These are phyloP conservation scores for Ophiostoma ulmi DNA, from an alignment of 2,329 filamentous ascomycete genomes.

Conservation along the genomic window DNA sequence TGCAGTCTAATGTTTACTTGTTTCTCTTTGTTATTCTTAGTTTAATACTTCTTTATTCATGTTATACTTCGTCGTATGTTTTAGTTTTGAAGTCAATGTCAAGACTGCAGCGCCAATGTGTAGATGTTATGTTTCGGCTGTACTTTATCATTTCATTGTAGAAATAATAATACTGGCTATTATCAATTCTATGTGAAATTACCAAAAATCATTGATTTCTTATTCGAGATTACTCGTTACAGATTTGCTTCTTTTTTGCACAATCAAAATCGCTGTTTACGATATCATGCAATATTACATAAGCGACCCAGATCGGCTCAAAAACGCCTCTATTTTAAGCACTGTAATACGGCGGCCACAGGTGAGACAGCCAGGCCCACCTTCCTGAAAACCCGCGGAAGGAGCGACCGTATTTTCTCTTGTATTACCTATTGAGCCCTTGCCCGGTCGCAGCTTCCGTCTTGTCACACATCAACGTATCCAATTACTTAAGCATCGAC, in stretches of 20 bases:
- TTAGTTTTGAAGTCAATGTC: not conserved
- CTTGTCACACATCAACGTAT: not conserved
- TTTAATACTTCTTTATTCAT: not conserved
- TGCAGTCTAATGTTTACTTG: not conserved
- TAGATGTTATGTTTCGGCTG: too few species aligned
- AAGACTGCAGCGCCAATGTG: not conserved
- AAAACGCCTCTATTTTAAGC: not conserved
- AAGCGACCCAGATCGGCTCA: not conserved
- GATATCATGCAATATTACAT: not conserved
- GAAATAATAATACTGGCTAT: too few species aligned
- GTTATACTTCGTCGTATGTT: too few species aligned
- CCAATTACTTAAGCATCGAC: not conserved
- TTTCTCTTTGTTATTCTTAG: not conserved
- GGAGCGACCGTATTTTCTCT: not conserved
- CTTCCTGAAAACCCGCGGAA: not conserved
- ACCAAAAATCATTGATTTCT: too few species aligned
- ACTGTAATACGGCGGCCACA: not conserved
- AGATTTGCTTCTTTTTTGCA: not conserved
- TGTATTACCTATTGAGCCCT: not conserved
- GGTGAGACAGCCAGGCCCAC: conserved; percentile 6
- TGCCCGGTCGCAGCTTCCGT: not conserved
- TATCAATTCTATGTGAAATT: too few species aligned
- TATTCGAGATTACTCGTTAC: too few species aligned
- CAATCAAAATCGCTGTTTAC: not conserved
- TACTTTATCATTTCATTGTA: too few species aligned